Conservation (phyloP, 305 asterid species). For the Fraxinus sp. region DNA sequence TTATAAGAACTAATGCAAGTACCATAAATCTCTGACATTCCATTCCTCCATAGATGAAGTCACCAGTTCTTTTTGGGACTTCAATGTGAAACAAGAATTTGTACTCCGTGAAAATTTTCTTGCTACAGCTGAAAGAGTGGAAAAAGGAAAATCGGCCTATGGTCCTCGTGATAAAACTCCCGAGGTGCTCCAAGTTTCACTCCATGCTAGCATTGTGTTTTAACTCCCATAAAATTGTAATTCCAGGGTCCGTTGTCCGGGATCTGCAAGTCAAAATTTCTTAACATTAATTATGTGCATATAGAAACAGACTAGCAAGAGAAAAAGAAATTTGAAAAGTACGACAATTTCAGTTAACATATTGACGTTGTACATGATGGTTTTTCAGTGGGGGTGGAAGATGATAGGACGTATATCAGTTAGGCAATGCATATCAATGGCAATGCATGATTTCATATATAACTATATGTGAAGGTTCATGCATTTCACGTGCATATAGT, state of each 20-base stretch:
- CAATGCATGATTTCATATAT: too few species aligned
- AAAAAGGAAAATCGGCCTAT: conserved; percentile 49
- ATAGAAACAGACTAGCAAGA: not conserved
- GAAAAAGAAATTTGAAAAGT: not conserved
- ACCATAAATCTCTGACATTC: not conserved
- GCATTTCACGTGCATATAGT: too few species aligned
- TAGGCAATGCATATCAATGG: too few species aligned
- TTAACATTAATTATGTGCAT: not conserved
- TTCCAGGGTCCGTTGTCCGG: too few species aligned
- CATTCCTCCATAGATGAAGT: not conserved
- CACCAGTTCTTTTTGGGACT: not conserved
- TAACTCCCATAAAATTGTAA: conserved; percentile 90
- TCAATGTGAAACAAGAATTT: not conserved
- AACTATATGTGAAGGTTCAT: too few species aligned
- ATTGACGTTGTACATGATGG: too few species aligned
- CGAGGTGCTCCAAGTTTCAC: conserved; percentile 81
- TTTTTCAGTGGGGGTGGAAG: too few species aligned
- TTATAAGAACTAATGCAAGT: too few species aligned
- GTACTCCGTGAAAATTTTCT: not conserved
- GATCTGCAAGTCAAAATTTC: not conserved
- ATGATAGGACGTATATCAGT: too few species aligned
- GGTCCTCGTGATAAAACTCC: conserved; percentile 89
- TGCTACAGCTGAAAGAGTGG: not conserved
- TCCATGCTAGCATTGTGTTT: conserved; percentile 75
- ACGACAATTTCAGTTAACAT: not conserved